Evolutionary conservation across 1,284 basidiomycete species (phyloP).

Genomic region (Naganishia sp.): DNA sequence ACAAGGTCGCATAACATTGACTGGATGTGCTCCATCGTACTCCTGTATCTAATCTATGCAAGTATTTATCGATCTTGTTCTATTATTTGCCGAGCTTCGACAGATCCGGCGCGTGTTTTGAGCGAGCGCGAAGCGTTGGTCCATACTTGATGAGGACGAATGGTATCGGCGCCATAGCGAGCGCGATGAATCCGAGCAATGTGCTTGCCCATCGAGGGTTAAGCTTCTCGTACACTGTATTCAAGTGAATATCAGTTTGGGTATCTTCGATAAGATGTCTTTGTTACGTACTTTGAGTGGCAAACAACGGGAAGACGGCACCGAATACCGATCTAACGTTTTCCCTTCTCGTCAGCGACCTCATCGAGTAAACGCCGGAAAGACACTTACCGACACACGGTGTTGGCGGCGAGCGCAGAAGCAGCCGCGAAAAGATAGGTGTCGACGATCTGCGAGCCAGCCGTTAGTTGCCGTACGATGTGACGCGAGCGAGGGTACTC

Average conservation of each 20-base stretch:
- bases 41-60: no score
- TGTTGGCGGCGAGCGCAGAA: slow-evolving; percentile 57
- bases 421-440: slow-evolving; percentile 59
- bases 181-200: slow-evolving; percentile 51
- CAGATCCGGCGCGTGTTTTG: slow-evolving; percentile 50
- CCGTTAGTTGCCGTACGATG: no score
- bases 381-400: slow-evolving; percentile 27
- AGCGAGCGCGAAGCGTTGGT: slow-evolving; percentile 52
- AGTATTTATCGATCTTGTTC: background rate
- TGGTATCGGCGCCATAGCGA: slow-evolving; percentile 54
- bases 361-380: background rate
- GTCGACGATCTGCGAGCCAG: slow-evolving; percentile 55
- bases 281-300: slow-evolving; percentile 46
- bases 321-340: slow-evolving; percentile 58
- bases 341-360: background rate
- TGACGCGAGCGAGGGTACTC: background rate
- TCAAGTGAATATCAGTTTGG: background rate
- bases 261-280: background rate
- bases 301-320: slow-evolving; percentile 57
- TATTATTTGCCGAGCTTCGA: slow-evolving; percentile 32
- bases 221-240: slow-evolving; percentile 55
- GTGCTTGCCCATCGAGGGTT: slow-evolving; percentile 55
- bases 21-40: no score
- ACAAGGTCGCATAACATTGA: no score
- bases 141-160: slow-evolving; percentile 56